phyloP scores from a whole-genome alignment of 1,284 basidiomycete genomes.

The Ceratobasidium sp. region DNA sequence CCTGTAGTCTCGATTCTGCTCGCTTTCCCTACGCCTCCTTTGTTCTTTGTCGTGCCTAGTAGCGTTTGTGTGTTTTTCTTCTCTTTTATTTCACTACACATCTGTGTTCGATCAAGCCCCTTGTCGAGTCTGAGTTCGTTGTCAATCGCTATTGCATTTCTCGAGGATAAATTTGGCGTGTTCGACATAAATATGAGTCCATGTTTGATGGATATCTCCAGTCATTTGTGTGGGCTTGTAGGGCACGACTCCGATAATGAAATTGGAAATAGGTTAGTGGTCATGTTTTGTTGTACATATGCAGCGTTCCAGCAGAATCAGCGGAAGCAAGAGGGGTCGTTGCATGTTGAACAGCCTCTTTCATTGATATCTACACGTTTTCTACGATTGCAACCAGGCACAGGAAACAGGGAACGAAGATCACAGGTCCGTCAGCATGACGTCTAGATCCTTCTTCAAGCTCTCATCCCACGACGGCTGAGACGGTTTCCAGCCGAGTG shows the following conservation, averaged over 20 bases:
- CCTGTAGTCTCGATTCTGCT: slow-evolving; percentile 43
- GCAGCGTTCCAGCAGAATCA: neutral
- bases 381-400: slow-evolving; percentile 16
- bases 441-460: slow-evolving; percentile 16
- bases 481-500: slow-evolving; percentile 24
- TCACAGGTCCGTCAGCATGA: slow-evolving; percentile 10
- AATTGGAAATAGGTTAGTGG: slow-evolving; percentile 36
- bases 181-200: neutral
- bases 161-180: neutral
- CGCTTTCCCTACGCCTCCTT: slow-evolving; percentile 21
- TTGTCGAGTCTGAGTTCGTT: slow-evolving; percentile 43
- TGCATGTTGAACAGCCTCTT: slow-evolving; percentile 29
- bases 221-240: slow-evolving; percentile 36
- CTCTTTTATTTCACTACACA: slow-evolving; percentile 24
- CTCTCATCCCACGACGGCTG: neutral
- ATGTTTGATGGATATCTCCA: neutral
- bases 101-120: slow-evolving; percentile 35
- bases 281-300: neutral
- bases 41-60: slow-evolving; percentile 36
- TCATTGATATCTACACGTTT: slow-evolving; percentile 32
- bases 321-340: neutral
- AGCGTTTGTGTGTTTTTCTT: slow-evolving; percentile 32
- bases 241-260: slow-evolving; percentile 36
- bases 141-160: slow-evolving; percentile 45
- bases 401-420: slow-evolving; percentile 2